A percentile compares a stretch with the other conserved stretches of the same genome.
Evolutionary conservation across 2,329 filamentous ascomycete genomes (phyloP).

Genomic region (Fusarium temperatum): DNA sequence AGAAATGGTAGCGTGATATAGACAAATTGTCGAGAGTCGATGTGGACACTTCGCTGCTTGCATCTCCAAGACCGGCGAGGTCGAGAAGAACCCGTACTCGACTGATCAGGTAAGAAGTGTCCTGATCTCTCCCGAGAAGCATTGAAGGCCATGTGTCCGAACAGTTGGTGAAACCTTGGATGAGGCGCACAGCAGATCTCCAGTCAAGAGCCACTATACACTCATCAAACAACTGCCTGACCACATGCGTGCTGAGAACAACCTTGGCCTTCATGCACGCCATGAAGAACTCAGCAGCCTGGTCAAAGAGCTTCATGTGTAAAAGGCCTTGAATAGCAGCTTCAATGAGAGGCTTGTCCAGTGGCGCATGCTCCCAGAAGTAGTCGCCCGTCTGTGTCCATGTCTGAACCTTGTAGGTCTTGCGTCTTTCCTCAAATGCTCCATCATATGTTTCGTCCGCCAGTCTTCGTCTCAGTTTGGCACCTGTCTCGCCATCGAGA

Average conservation of each 20-base stretch:
- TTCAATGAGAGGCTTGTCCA: conserved; percentile 54
- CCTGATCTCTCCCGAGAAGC: conserved; percentile 35
- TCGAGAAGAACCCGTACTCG: conserved; percentile 50
- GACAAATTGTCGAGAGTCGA: conserved; percentile 39
- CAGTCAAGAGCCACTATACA: conserved; percentile 55
- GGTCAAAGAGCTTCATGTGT: conserved; percentile 55
- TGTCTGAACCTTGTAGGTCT: conserved; percentile 29
- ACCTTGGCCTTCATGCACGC: conserved; percentile 50
- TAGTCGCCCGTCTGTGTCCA: conserved; percentile 45
- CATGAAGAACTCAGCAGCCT: conserved; percentile 55
- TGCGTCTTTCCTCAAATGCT: conserved; percentile 41
- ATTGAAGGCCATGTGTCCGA: conserved; percentile 40
- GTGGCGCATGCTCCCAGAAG: conserved; percentile 52
- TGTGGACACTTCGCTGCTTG: conserved; percentile 1
- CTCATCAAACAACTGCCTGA: conserved; percentile 53
- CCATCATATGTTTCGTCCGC: conserved; percentile 46
- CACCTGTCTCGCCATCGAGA: conserved; percentile 50
- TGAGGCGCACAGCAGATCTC: conserved; percentile 45
- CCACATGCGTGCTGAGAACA: conserved; percentile 43
- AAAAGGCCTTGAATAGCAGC: conserved; percentile 59
- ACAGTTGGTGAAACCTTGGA: conserved; percentile 42
- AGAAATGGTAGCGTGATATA: conserved; percentile 36
- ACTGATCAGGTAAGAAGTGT: conserved; percentile 42
- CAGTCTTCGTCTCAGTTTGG: conserved; percentile 50
- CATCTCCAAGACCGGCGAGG: conserved; percentile 44